Conservation (phyloP, 495 filamentous ascomycete genomes). For the Letharia columbiana region DNA sequence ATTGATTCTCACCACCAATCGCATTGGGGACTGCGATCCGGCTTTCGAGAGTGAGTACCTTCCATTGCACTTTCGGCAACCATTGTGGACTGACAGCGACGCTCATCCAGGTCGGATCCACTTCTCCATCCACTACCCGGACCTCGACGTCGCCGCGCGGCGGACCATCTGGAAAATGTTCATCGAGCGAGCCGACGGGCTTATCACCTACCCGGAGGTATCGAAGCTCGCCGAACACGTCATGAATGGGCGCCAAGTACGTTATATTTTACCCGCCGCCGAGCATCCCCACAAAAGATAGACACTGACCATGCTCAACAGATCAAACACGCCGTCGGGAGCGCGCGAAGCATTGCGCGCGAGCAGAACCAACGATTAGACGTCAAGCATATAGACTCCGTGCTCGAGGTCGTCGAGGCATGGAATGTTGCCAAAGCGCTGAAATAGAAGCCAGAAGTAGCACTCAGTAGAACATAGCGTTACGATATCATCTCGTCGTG, state of each 20-base stretch:
- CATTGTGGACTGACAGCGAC: background rate
- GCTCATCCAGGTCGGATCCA: conserved; percentile 34
- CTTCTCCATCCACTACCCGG: conserved; percentile 28
- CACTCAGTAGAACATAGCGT: no score
- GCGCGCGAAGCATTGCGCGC: conserved; percentile 19
- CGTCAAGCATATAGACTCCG: conserved; percentile 7
- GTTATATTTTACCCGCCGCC: background rate
- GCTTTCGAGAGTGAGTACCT: conserved; percentile 36
- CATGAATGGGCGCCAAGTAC: conserved; percentile 23
- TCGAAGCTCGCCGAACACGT: conserved; percentile 1
- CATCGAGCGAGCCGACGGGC: conserved; percentile 1
- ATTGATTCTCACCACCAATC: conserved; percentile 51
- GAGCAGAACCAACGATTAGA: conserved; percentile 14
- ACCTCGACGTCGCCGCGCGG: conserved; percentile 18
- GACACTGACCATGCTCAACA: background rate
- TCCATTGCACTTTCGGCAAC: no score
- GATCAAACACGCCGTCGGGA: conserved; percentile 18
- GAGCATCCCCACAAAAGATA: background rate
- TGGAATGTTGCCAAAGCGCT: conserved; percentile 14
- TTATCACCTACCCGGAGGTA: background rate
- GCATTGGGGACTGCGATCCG: conserved; percentile 39
- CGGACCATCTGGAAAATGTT: conserved; percentile 19
- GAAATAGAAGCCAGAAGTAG: background rate
- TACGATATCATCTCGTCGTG: no score
- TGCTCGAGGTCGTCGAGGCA: conserved; percentile 16